Evolutionary conservation across 2,329 filamentous ascomycete genomes (phyloP).

Genomic region (Orbilia quercus): DNA sequence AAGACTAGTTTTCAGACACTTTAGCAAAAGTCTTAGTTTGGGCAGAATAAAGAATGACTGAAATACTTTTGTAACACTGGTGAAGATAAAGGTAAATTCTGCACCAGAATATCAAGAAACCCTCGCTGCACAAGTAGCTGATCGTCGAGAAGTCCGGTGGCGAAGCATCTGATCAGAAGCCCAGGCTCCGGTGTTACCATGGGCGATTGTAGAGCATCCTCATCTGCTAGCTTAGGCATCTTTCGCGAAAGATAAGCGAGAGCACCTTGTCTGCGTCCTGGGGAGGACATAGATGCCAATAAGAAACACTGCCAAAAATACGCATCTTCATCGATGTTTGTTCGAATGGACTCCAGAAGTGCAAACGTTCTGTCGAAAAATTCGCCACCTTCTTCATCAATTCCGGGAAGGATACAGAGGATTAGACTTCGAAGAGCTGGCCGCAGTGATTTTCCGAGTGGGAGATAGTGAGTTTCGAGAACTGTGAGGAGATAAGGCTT

Average conservation of each 20-base stretch:
- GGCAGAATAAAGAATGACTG: background rate
- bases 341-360: constrained; percentile 77
- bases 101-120: constrained; percentile 90
- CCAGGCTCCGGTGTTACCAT: constrained; percentile 91
- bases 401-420: constrained; percentile 84
- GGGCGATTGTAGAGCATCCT: constrained; percentile 68
- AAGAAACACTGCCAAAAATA: constrained; percentile 99
- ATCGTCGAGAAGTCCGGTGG: constrained; percentile 85
- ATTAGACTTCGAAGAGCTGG: constrained; percentile 92
- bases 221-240: constrained; percentile 74
- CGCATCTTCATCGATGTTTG: constrained; percentile 68
- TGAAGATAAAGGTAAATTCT: constrained; percentile 86
- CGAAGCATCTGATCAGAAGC: constrained; percentile 88
- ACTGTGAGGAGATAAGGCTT: constrained; percentile 85
- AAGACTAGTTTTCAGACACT: constrained; percentile 16
- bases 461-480: constrained; percentile 81
- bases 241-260: constrained; percentile 84
- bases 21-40: constrained; percentile 4
- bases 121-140: constrained; percentile 93
- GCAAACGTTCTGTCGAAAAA: constrained; percentile 90
- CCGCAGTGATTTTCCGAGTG: constrained; percentile 76
- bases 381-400: constrained; percentile 96
- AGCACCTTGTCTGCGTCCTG: constrained; percentile 83
- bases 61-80: constrained; percentile 80
- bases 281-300: constrained; percentile 88